Base-by-base conservation (phyloP, 345 rosid genomes). In the Eucalyptus erythrocorys region DNA sequence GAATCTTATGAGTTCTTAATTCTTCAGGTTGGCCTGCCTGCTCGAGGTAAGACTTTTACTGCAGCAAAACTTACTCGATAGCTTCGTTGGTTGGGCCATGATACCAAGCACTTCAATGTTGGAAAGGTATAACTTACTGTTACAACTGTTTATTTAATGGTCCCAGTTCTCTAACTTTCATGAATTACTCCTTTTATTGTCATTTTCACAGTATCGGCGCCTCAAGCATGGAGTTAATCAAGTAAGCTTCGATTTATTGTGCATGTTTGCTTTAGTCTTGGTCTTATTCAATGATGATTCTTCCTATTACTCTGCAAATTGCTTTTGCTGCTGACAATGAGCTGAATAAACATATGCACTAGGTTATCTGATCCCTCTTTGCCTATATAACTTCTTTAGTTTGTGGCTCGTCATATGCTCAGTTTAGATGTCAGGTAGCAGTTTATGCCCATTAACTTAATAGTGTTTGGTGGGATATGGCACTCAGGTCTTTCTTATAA, bases 31-130 rank as follows among this genome's bases (percentile, higher is more conserved):
- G 99, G 99, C 90, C 93, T 98, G 92, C 99, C 99, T 81, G 99
- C 99, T 90, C 96, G 99, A 89, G 99, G 99, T 80, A 98, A 98
- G 93, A 97, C 99, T 66, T 98, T 98, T 89, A 98, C 99, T 92
- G 98, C 99, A 49, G 99, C 92, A 81, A 98, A 98, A 92, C 97
- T 98, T 90, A 98, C 99, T 66, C 95, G 99, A 92, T 98, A 98
- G 91, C 96, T 98, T 87, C 97, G 99, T 84, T 98, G 99, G 99
- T 93, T 98, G 94, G 99, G 99, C 64, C 99, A 98, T 91, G 95
- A 97, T 30, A 98, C 99, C 79, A 98, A 98, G 91, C 99, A 98
- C 91, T 98, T 98, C 92, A 98, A 97, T 92, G 99, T 98, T 92
- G 99, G 99, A 88, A 98, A 98, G 99, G 99, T 95, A 53, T 86